A percentile compares a stretch with the other conserved stretches of the same genome.
Conservation (phyloP, 1,284 basidiomycete species). For the Malassezia yamatoensis region DNA sequence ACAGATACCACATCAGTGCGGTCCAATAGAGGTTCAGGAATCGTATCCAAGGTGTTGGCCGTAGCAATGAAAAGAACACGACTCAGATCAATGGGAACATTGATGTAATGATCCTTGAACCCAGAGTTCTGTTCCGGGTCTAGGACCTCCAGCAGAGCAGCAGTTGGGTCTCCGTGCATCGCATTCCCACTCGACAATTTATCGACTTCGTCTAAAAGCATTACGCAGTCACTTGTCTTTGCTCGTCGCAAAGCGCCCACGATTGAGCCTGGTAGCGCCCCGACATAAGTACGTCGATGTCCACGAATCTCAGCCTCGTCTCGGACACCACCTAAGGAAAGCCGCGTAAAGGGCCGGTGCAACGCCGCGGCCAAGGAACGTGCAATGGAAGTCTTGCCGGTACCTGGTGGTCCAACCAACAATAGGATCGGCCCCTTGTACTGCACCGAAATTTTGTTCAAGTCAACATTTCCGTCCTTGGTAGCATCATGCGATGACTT, state of each 20-base stretch:
- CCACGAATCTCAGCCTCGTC: conserved; percentile 51
- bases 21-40: conserved; percentile 49
- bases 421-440: conserved; percentile 67
- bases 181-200: conserved; percentile 48
- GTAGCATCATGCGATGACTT: neutral
- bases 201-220: conserved; percentile 51
- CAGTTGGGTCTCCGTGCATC: conserved; percentile 50
- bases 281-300: conserved; percentile 42
- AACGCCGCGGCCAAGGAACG: conserved; percentile 56
- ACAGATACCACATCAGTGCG: conserved; percentile 50
- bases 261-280: conserved; percentile 59
- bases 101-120: conserved; percentile 51
- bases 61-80: conserved; percentile 51
- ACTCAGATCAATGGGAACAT: conserved; percentile 41
- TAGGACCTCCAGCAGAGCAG: conserved; percentile 50
- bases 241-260: conserved; percentile 49
- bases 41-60: conserved; percentile 50
- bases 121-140: conserved; percentile 50
- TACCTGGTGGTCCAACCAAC: conserved; percentile 51
- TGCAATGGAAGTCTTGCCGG: conserved; percentile 46
- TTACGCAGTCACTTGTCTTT: conserved; percentile 50
- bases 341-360: conserved; percentile 56
- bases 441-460: conserved; percentile 12
- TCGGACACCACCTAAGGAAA: conserved; percentile 50
- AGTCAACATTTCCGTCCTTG: neutral